phyloP scores from a whole-genome alignment of 2,329 filamentous ascomycete species.

The Xylariomycetidae sp. region DNA sequence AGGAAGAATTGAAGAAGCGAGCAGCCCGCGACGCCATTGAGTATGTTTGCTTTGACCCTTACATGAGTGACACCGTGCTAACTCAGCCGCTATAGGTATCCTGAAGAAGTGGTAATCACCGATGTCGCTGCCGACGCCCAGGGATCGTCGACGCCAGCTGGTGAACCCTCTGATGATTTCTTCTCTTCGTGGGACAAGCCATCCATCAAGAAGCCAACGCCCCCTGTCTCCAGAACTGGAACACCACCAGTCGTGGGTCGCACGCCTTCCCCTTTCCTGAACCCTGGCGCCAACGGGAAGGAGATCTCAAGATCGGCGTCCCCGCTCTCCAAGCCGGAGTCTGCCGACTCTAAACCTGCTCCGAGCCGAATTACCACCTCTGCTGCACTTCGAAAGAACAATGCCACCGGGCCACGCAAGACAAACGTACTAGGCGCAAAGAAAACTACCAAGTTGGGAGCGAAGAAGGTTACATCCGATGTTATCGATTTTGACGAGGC shows the following conservation, averaged over 20 bases:
- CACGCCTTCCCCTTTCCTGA: constrained; percentile 86
- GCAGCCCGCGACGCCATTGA: constrained; percentile 79
- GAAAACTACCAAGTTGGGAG: constrained; percentile 80
- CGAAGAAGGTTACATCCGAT: constrained; percentile 80
- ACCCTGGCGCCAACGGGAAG: constrained; percentile 67
- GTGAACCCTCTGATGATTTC: constrained; percentile 85
- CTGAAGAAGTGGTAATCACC: constrained; percentile 77
- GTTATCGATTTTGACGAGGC: constrained; percentile 95
- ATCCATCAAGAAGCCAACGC: constrained; percentile 91
- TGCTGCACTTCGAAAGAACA: constrained; percentile 74
- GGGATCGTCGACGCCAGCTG: constrained; percentile 70
- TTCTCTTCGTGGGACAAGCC: constrained; percentile 99
- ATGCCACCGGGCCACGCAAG: constrained; percentile 66
- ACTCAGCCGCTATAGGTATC: constrained; percentile 54
- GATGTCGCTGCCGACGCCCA: constrained; percentile 62
- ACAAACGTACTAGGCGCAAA: constrained; percentile 81
- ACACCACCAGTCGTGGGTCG: constrained; percentile 79
- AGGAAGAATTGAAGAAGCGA: constrained; percentile 87
- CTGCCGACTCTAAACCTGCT: constrained; percentile 52
- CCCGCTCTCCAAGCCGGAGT: constrained; percentile 64
- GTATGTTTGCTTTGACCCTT: constrained; percentile 48
- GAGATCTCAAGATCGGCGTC: constrained; percentile 74
- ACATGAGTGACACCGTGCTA: constrained; percentile 1
- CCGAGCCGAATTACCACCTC: constrained; percentile 73
- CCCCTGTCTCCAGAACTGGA: constrained; percentile 82